phyloP scores from a whole-genome alignment of 2,329 filamentous ascomycete species.

The Cladorrhinum sp. region DNA sequence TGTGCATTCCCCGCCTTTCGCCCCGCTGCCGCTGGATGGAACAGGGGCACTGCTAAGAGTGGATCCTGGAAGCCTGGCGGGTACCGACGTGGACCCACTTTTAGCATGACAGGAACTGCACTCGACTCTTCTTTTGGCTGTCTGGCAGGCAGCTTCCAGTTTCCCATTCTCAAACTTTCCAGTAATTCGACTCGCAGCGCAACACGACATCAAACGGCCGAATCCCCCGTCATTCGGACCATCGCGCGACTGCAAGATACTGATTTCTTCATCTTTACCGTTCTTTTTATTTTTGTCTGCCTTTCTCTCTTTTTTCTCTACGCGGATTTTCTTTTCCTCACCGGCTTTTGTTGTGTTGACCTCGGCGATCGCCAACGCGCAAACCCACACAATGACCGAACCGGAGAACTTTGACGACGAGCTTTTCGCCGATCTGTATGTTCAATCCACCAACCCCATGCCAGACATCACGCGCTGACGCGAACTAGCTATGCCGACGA shows the following conservation, averaged over 20 bases:
- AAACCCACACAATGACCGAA: constrained; percentile 61
- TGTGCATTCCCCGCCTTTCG: constrained; percentile 4
- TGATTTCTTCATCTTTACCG: not conserved
- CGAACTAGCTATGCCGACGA: constrained; percentile 61
- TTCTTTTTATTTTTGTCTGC: not conserved
- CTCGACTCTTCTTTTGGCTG: constrained; percentile 1
- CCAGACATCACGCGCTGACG: constrained; percentile 14
- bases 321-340: not conserved
- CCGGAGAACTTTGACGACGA: constrained; percentile 79
- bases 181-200: not conserved
- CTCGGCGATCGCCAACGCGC: not conserved
- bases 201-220: not conserved
- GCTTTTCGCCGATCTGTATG: constrained; percentile 87
- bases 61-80: not conserved
- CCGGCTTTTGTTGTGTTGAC: not conserved
- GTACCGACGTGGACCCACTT: constrained; percentile 11
- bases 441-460: constrained; percentile 25
- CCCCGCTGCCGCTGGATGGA: not conserved
- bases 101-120: constrained; percentile 10
- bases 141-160: constrained; percentile 5
- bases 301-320: constrained; percentile 1
- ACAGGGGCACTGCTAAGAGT: not conserved
- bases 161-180: not conserved
- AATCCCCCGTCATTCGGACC: not conserved
- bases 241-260: not conserved